phyloP scores from a whole-genome alignment of 73 alveolate genomes.

The Paramecium sexaurelia region DNA sequence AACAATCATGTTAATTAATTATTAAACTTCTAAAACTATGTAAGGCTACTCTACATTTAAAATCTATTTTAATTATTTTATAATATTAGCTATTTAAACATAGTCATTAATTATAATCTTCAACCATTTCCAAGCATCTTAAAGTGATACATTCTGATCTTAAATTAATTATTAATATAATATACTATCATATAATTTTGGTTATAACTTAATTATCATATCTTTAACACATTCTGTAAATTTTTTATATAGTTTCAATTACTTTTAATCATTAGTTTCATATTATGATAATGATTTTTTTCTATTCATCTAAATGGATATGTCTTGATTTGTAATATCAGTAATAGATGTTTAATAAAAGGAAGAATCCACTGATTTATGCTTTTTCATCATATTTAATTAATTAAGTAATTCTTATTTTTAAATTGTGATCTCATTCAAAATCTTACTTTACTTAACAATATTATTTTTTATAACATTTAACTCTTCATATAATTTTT shows the following conservation, averaged over 20 bases:
- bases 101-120: background rate
- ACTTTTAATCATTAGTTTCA: background rate
- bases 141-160: background rate
- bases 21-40: background rate
- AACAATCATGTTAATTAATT: constrained; percentile 1
- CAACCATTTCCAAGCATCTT: constrained; percentile 3
- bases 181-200: constrained; percentile 14
- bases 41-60: constrained; percentile 11
- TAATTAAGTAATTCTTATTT: background rate
- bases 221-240: background rate
- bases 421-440: background rate
- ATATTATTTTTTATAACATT: background rate
- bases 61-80: background rate
- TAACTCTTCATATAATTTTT: background rate
- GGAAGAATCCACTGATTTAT: background rate
- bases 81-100: background rate
- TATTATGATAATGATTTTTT: background rate
- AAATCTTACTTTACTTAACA: background rate
- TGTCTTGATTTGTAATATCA: constrained; percentile 21
- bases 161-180: background rate
- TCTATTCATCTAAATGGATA: background rate
- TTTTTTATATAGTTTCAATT: background rate
- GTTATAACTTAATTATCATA: background rate
- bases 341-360: constrained; percentile 3
- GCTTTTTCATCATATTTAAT: background rate